phyloP scores from a whole-genome alignment of 148 eudicot genomes.

The Camellia lanceoleosa region DNA sequence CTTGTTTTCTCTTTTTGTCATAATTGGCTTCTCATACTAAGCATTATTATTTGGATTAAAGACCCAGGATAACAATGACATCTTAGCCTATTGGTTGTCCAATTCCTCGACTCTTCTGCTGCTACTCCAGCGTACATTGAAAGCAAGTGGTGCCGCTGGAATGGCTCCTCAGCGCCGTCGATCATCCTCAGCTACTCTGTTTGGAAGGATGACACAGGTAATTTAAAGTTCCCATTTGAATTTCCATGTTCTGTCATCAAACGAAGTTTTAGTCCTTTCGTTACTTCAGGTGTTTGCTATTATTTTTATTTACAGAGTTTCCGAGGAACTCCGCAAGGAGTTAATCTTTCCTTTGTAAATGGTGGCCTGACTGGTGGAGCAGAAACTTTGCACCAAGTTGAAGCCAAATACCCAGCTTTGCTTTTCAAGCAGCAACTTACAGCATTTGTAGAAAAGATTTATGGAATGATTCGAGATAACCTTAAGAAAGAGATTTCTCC shows the following conservation, averaged over 20 bases:
- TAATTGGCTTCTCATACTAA: slow-evolving; percentile 3
- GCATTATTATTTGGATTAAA: slow-evolving; percentile 29
- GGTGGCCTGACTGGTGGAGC: slow-evolving; percentile 57
- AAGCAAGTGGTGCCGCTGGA: slow-evolving; percentile 94
- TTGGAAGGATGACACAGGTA: slow-evolving; percentile 83
- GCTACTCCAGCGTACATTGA: slow-evolving; percentile 86
- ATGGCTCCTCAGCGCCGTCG: slow-evolving; percentile 87
- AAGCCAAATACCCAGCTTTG: slow-evolving; percentile 99
- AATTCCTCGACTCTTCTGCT: slow-evolving; percentile 89
- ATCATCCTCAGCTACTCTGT: slow-evolving; percentile 73
- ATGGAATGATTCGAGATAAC: slow-evolving; percentile 94
- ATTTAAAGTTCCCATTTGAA: slow-evolving; percentile 5
- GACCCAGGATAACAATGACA: slow-evolving; percentile 87
- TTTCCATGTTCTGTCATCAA: background rate
- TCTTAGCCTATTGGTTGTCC: slow-evolving; percentile 92
- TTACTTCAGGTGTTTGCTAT: background rate
- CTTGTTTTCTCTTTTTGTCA: background rate
- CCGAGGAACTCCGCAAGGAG: slow-evolving; percentile 83
- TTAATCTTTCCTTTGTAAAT: slow-evolving; percentile 52
- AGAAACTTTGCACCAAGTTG: slow-evolving; percentile 80
- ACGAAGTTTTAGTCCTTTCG: background rate
- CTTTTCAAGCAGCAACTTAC: slow-evolving; percentile 99
- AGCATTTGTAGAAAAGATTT: slow-evolving; percentile 93
- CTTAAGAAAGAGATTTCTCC: slow-evolving; percentile 95
- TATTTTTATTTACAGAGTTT: slow-evolving; percentile 55